Conservation (phyloP, 768 basidiomycete species). For the Asterophora lycoperdoides region DNA sequence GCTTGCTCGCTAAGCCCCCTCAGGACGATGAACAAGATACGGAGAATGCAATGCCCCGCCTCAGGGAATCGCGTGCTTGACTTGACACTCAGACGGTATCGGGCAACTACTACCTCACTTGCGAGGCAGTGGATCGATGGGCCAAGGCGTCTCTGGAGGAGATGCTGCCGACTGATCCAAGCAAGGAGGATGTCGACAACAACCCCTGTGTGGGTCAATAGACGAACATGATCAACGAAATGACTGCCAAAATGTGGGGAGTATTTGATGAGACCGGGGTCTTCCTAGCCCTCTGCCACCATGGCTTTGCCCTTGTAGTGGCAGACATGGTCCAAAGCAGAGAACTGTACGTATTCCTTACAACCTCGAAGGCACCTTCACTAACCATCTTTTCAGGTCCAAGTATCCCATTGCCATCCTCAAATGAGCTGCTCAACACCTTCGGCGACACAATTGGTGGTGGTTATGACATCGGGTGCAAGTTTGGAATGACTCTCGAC, state of each 20-base stretch:
- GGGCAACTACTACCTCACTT: constrained; percentile 18
- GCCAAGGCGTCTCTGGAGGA: constrained; percentile 10
- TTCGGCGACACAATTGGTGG: constrained; percentile 14
- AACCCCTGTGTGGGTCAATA: constrained; percentile 19
- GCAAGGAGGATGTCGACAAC: not conserved
- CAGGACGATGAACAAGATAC: not conserved
- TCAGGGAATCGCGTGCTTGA: constrained; percentile 6
- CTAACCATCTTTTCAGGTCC: constrained; percentile 12
- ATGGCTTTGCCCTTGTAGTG: no score
- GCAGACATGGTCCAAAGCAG: no score
- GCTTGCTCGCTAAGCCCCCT: no score
- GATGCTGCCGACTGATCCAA: not conserved
- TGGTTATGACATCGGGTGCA: constrained; percentile 27
- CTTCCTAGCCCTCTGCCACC: no score
- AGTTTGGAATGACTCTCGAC: constrained; percentile 21
- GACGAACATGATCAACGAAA: constrained; percentile 18
- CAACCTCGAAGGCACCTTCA: not conserved
- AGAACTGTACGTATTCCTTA: constrained; percentile 19
- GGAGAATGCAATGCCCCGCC: constrained; percentile 1
- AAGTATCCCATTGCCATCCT: constrained; percentile 25
- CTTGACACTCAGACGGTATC: constrained; percentile 9
- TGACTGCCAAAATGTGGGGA: constrained; percentile 15
- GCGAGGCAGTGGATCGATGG: constrained; percentile 21
- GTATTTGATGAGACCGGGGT: no score
- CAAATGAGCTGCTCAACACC: constrained; percentile 8